Evolutionary conservation across 1,284 basidiomycete species (phyloP).

Genomic region (Ustilago bromivora): DNA sequence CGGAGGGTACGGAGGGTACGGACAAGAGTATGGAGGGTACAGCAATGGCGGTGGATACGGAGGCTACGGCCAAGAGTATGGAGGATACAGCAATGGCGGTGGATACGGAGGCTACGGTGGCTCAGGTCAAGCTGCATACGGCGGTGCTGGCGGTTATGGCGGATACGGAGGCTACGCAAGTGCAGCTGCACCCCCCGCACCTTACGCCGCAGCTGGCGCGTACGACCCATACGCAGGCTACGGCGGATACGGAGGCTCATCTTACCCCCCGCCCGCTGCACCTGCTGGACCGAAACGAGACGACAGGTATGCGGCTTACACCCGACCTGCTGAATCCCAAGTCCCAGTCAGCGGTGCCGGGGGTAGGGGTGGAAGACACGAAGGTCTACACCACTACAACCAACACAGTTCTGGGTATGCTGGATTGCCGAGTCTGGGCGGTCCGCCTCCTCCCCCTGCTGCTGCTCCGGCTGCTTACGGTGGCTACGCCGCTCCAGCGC

Average conservation of each 20-base stretch:
- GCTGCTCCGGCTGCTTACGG: constrained; percentile 34
- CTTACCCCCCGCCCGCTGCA: constrained; percentile 5
- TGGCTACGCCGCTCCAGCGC: constrained; percentile 19
- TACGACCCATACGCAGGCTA: no score
- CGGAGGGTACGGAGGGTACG: constrained; percentile 9
- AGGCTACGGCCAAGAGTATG: constrained; percentile 1
- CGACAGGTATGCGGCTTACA: constrained; percentile 41
- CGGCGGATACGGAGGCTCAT: constrained; percentile 5
- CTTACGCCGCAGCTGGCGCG: constrained; percentile 10
- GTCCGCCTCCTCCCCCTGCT: constrained; percentile 13
- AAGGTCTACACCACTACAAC: constrained; percentile 6
- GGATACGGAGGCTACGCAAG: constrained; percentile 12
- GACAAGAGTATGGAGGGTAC: constrained; percentile 10
- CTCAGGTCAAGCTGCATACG: background rate
- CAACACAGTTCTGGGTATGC: constrained; percentile 19
- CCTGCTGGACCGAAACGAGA: constrained; percentile 21
- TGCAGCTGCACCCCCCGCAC: constrained; percentile 13
- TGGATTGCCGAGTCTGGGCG: constrained; percentile 35
- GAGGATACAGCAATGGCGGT: constrained; percentile 41
- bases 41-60: constrained; percentile 9
- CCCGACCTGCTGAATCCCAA: constrained; percentile 12
- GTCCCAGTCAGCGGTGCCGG: constrained; percentile 13
- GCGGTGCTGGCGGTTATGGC: constrained; percentile 14
- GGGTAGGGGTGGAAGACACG: constrained; percentile 23
- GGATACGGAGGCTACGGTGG: constrained; percentile 13